These are phyloP conservation scores for Barnettozyma hawaiiensis DNA, from an alignment of 1,139 yeast genomes.

Conservation along the genomic window DNA sequence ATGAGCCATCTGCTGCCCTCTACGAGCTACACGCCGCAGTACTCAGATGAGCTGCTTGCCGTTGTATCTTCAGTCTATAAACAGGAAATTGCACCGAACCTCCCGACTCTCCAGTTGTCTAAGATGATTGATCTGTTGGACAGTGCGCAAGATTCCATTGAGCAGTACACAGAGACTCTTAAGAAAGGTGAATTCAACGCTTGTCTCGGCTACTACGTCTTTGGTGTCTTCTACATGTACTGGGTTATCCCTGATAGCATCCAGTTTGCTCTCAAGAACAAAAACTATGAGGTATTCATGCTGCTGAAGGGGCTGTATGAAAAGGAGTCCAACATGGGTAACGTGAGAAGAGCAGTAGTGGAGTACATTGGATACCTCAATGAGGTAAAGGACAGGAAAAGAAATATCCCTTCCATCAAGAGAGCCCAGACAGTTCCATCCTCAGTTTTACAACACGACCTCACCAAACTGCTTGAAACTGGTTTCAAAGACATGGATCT, in stretches of 20 bases:
- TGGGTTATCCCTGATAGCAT: slow-evolving; percentile 34
- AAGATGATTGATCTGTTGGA: slow-evolving; percentile 31
- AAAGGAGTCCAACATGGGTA: slow-evolving; percentile 32
- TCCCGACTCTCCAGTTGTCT: slow-evolving; percentile 27
- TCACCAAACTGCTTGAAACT: slow-evolving; percentile 8
- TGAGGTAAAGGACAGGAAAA: slow-evolving; percentile 9
- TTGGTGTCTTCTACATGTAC: slow-evolving; percentile 33
- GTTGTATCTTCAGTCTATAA: slow-evolving; percentile 28
- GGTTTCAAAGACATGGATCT: slow-evolving; percentile 4
- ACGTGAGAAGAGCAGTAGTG: slow-evolving; percentile 30
- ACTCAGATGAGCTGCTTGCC: slow-evolving; percentile 29
- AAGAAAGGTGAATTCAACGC: slow-evolving; percentile 9
- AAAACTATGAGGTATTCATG: slow-evolving; percentile 32
- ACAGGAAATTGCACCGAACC: slow-evolving; percentile 26
- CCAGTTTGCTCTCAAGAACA: slow-evolving; percentile 35
- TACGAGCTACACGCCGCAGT: slow-evolving; percentile 31
- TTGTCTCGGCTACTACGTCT: slow-evolving; percentile 28
- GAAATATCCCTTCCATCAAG: slow-evolving; percentile 7
- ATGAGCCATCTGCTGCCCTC: slow-evolving; percentile 4
- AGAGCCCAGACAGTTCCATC: slow-evolving; percentile 21
- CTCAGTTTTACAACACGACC: slow-evolving; percentile 14
- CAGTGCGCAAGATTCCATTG: slow-evolving; percentile 27
- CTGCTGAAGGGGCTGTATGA: slow-evolving; percentile 31
- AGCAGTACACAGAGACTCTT: slow-evolving; percentile 25
- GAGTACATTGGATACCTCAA: slow-evolving; percentile 29